These are phyloP conservation scores for Echinosophora koreensis DNA, from an alignment of 306 rosid species.

Conservation along the genomic window DNA sequence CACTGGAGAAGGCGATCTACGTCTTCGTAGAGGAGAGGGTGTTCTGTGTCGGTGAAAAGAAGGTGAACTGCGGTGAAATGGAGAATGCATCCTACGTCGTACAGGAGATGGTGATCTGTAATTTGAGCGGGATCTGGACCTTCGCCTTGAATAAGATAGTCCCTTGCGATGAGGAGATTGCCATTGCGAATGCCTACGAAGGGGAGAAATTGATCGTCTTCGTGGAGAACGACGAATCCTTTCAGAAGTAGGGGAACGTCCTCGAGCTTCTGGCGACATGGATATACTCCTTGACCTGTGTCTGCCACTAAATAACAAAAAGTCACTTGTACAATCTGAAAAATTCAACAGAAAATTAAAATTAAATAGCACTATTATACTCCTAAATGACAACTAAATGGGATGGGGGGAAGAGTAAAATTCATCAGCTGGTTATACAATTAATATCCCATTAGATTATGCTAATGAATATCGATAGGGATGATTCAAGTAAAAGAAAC, in stretches of 20 bases:
- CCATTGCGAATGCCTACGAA: slow-evolving; percentile 46
- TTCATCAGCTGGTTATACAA: slow-evolving; percentile 16
- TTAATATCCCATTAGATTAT: slow-evolving; percentile 14
- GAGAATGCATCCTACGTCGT: slow-evolving; percentile 49
- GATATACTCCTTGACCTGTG: slow-evolving; percentile 56
- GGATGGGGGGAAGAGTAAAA: background rate
- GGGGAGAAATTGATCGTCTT: slow-evolving; percentile 52
- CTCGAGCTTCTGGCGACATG: slow-evolving; percentile 52
- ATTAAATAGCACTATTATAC: background rate
- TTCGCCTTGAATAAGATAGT: slow-evolving; percentile 40
- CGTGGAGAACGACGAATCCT: slow-evolving; percentile 51
- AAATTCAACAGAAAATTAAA: background rate
- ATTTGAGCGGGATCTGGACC: slow-evolving; percentile 45
- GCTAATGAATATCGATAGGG: background rate
- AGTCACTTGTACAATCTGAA: background rate
- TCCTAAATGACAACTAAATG: background rate
- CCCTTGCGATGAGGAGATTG: slow-evolving; percentile 50
- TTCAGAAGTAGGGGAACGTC: slow-evolving; percentile 51
- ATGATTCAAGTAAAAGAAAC: slow-evolving; percentile 32
- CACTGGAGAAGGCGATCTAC: slow-evolving; percentile 49
- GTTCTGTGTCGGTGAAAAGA: slow-evolving; percentile 46
- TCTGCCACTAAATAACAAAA: slow-evolving; percentile 42
- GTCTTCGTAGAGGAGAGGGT: slow-evolving; percentile 49
- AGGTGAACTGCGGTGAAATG: slow-evolving; percentile 41
- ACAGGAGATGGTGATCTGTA: slow-evolving; percentile 49